A percentile compares a stretch with the other conserved stretches of the same genome.
These are phyloP conservation scores for Acorus gramineus DNA, from an alignment of 106 monocot species.

Conservation along the genomic window DNA sequence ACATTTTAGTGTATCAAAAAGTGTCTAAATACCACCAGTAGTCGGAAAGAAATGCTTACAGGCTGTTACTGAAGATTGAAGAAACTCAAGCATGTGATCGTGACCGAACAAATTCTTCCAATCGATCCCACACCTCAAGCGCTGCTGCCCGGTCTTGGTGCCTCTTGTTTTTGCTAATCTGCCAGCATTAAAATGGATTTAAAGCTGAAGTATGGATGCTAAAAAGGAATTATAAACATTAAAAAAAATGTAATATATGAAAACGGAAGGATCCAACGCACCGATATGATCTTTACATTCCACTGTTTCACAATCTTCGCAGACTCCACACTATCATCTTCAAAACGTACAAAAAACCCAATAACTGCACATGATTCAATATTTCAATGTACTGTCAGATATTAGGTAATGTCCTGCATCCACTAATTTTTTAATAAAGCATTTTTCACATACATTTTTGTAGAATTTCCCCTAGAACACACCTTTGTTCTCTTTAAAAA, in stretches of 20 bases:
- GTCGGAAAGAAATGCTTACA: too few relatives aligned
- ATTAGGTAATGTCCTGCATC: too few relatives aligned
- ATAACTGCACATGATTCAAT: conserved; percentile 44
- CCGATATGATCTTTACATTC: conserved; percentile 97
- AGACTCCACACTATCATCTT: conserved; percentile 98
- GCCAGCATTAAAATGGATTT: conserved; percentile 1
- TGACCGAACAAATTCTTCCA: conserved; percentile 83
- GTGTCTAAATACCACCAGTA: too few relatives aligned
- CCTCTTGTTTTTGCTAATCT: conserved; percentile 99
- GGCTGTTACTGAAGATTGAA: not conserved
- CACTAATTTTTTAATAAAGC: too few relatives aligned
- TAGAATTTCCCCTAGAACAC: too few relatives aligned
- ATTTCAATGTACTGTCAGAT: too few relatives aligned
- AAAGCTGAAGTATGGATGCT: not conserved
- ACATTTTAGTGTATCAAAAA: too few relatives aligned
- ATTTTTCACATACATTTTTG: too few relatives aligned
- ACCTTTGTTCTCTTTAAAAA: too few relatives aligned
- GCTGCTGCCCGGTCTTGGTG: conserved; percentile 98
- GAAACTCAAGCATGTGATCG: conserved; percentile 50
- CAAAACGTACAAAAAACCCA: conserved; percentile 89
- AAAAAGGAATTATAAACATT: not conserved
- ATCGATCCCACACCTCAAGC: conserved; percentile 90
- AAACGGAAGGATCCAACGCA: conserved; percentile 7
- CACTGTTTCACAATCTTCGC: conserved; percentile 92
- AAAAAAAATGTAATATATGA: not conserved